phyloP scores from a whole-genome alignment of 2,329 filamentous ascomycete species.

The Ophiobolus disseminans region DNA sequence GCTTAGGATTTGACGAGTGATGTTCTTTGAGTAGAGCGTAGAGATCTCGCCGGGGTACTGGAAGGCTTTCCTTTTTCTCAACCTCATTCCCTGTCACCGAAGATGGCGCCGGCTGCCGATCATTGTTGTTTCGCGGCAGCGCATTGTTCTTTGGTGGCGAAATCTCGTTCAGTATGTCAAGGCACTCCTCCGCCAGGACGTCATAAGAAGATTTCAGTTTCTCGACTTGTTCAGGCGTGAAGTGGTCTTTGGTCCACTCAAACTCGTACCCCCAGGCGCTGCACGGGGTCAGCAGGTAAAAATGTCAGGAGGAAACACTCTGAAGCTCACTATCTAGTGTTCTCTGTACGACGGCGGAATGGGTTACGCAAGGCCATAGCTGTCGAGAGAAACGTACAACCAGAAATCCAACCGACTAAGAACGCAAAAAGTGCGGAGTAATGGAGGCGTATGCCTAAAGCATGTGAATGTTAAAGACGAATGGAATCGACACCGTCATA shows the following conservation, averaged over 20 bases:
- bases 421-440: no score
- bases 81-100: slow-evolving; percentile 33
- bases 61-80: slow-evolving; percentile 43
- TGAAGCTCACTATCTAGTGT: slow-evolving; percentile 55
- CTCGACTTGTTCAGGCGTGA: slow-evolving; percentile 64
- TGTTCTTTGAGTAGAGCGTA: slow-evolving; percentile 69
- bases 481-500: slow-evolving; percentile 30
- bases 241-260: slow-evolving; percentile 71
- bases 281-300: slow-evolving; percentile 15
- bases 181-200: slow-evolving; percentile 68
- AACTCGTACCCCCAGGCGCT: slow-evolving; percentile 72
- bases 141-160: slow-evolving; percentile 55
- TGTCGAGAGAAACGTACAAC: background rate
- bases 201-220: slow-evolving; percentile 73
- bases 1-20: slow-evolving; percentile 61
- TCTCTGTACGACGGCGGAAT: slow-evolving; percentile 51
- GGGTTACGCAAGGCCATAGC: slow-evolving; percentile 55
- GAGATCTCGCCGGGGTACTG: slow-evolving; percentile 61
- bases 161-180: slow-evolving; percentile 69
- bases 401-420: background rate
- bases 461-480: no score
- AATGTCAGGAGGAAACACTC: slow-evolving; percentile 10
- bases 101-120: slow-evolving; percentile 34
- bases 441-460: no score
- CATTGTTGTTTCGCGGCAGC: slow-evolving; percentile 48